phyloP scores from a whole-genome alignment of 805 yeast species.

The Candida krabiensis region DNA sequence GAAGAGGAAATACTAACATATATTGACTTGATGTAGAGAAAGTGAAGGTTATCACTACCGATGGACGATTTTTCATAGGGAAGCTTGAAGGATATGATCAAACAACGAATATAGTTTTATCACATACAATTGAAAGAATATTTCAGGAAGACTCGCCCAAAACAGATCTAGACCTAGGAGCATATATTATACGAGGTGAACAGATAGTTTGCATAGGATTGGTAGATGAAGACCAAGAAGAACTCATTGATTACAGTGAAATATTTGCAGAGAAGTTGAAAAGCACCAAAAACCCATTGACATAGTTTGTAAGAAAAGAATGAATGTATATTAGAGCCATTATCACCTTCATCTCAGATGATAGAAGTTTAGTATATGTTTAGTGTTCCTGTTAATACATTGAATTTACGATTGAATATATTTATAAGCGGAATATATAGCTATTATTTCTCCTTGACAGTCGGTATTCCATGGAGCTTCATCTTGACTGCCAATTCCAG shows the following conservation, averaged over 20 bases:
- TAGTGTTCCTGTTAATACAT: too few relatives aligned
- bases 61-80: slow-evolving; percentile 53
- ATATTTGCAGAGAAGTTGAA: slow-evolving; percentile 26
- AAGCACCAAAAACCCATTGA: slow-evolving; percentile 32
- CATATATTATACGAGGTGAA: slow-evolving; percentile 58
- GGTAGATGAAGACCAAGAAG: slow-evolving; percentile 44
- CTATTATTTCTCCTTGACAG: slow-evolving; percentile 32
- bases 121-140: slow-evolving; percentile 51
- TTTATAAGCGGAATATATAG: too few relatives aligned
- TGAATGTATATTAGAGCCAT: slow-evolving; percentile 11
- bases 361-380: too few relatives aligned
- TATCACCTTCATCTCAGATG: too few relatives aligned
- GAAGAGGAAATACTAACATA: slow-evolving; percentile 21
- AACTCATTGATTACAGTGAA: slow-evolving; percentile 41
- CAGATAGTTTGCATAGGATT: slow-evolving; percentile 56
- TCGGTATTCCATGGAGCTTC: slow-evolving; percentile 67
- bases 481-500: slow-evolving; percentile 82
- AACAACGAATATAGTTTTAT: slow-evolving; percentile 57
- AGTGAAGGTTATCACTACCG: slow-evolving; percentile 57
- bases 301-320: neutral
- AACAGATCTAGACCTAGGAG: slow-evolving; percentile 44
- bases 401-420: too few relatives aligned
- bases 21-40: slow-evolving; percentile 34
- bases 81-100: slow-evolving; percentile 62
- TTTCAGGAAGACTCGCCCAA: slow-evolving; percentile 41